These are phyloP conservation scores for Citrus cavaleriei DNA, from an alignment of 345 rosid genomes.

Conservation along the genomic window DNA sequence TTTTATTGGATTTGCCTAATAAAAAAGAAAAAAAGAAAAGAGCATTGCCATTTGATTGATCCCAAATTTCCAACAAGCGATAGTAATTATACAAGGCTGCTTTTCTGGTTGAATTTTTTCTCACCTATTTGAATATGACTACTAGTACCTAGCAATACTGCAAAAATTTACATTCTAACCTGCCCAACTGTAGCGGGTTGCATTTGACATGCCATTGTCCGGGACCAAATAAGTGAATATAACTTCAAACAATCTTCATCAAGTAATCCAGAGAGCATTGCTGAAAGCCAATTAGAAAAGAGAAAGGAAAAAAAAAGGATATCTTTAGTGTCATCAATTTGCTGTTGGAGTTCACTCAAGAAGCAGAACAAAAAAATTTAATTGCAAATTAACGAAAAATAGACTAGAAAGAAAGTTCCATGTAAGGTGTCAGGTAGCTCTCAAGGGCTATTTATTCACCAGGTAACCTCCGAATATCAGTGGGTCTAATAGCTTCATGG, in stretches of 20 bases:
- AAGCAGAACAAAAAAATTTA: slow-evolving; percentile 5
- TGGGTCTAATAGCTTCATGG: slow-evolving; percentile 99
- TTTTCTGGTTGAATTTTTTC: slow-evolving; percentile 1
- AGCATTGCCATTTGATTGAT: not conserved
- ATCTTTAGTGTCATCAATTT: not conserved
- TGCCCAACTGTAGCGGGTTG: slow-evolving; percentile 66
- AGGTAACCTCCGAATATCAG: slow-evolving; percentile 71
- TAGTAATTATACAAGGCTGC: not conserved
- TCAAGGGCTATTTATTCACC: slow-evolving; percentile 43
- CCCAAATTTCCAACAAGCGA: not conserved
- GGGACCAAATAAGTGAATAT: slow-evolving; percentile 89
- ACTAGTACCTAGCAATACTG: not conserved
- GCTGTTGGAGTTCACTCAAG: not conserved
- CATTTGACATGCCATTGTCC: slow-evolving; percentile 95
- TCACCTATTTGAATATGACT: not conserved
- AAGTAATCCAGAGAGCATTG: slow-evolving; percentile 58
- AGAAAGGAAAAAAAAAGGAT: not conserved
- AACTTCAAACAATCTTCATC: slow-evolving; percentile 89
- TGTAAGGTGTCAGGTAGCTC: slow-evolving; percentile 5
- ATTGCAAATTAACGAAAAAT: not conserved
- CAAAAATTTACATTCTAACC: slow-evolving; percentile 38
- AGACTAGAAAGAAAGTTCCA: not conserved
- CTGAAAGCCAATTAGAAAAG: slow-evolving; percentile 37
- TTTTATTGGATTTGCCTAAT: not conserved
- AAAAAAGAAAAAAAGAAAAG: not conserved